Evolutionary conservation across 2,329 filamentous ascomycete species (phyloP), one percentile per base, ranked within the genome.

Genomic region (Penicillium sp.): DNA sequence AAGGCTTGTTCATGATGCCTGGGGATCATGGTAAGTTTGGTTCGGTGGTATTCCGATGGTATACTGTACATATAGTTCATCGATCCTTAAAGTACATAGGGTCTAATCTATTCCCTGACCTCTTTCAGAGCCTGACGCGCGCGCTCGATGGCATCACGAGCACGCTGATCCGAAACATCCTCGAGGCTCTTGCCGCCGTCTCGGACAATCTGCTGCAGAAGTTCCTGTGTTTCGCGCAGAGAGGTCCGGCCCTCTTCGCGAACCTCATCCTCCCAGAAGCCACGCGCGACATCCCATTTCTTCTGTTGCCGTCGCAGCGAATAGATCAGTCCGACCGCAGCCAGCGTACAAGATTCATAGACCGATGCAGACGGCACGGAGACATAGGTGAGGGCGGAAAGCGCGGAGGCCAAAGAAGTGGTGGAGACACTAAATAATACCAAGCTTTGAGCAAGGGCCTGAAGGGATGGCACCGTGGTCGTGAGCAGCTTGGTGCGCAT

Each of bases 351-450:
- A 3, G 75, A 74, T 56, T 80, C 76, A 41, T 78, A 79, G 1
- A 75, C 38, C 1, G 70, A 70, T 6, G 72, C 67, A 0, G 71
- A 64, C 0, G 71, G 68, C 6, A 72, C 54, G 11, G 75, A 77
- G 12, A 76, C 47, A 55, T 76, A 79, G 3, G 77, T 67, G 38
- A 80, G 69, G 0, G 65, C 70, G 0, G 73, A 74, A 2, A 80
- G 66, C 0, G 74, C 74, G 8, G 72, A 69, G 1, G 76, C 75
- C 2, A 84, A 66, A 3, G 79, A 77, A 0, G 85, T 84, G 0
- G 85, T 86, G 35, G 80, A 82, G 0, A 86, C 66, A 0, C 85
- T 84, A 54, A 88, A 80, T 3, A 93, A 59, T 3, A 95, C 79
- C 2, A 89, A 75, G 39, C 74, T 77, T 61, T 89, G 84, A 1